phyloP scores from a whole-genome alignment of 2,329 filamentous ascomycete species.

The Thielaviopsis musarum region DNA sequence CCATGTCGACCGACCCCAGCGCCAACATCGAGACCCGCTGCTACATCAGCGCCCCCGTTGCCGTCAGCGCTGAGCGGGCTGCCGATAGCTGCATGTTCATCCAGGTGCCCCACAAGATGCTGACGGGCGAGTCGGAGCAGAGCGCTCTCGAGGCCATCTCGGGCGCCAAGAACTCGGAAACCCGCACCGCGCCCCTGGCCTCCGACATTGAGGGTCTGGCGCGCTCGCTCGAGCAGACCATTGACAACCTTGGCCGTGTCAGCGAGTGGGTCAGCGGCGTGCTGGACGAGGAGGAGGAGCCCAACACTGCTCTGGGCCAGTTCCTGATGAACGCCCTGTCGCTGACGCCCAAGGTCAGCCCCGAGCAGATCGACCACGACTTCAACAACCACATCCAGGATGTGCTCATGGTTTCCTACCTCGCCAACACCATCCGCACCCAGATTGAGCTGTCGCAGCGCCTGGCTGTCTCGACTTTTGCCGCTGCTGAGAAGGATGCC shows the following conservation, averaged over 20 bases:
- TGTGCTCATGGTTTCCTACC: constrained; percentile 92
- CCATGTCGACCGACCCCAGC: constrained; percentile 77
- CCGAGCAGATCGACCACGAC: constrained; percentile 80
- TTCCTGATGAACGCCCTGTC: constrained; percentile 88
- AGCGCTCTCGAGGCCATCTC: constrained; percentile 64
- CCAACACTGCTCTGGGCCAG: constrained; percentile 82
- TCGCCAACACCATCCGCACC: constrained; percentile 96
- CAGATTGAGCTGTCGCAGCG: constrained; percentile 97
- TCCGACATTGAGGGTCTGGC: constrained; percentile 85
- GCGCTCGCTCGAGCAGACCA: constrained; percentile 69
- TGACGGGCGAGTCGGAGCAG: constrained; percentile 60
- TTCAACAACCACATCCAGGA: constrained; percentile 99
- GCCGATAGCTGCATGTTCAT: constrained; percentile 96
- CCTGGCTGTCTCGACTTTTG: constrained; percentile 61
- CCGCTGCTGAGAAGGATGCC: constrained; percentile 30
- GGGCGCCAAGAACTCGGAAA: constrained; percentile 62
- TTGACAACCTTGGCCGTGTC: constrained; percentile 80
- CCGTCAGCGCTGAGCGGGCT: constrained; percentile 84
- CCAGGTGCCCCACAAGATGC: constrained; percentile 86
- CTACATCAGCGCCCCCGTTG: constrained; percentile 91
- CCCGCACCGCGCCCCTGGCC: constrained; percentile 53
- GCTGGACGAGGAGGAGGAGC: constrained; percentile 79
- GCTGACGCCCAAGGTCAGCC: constrained; percentile 85
- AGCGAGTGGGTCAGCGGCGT: constrained; percentile 86
- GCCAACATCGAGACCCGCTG: constrained; percentile 78